Evolutionary conservation across 345 rosid genomes (phyloP).

Genomic region (Microthlaspi erraticum): DNA sequence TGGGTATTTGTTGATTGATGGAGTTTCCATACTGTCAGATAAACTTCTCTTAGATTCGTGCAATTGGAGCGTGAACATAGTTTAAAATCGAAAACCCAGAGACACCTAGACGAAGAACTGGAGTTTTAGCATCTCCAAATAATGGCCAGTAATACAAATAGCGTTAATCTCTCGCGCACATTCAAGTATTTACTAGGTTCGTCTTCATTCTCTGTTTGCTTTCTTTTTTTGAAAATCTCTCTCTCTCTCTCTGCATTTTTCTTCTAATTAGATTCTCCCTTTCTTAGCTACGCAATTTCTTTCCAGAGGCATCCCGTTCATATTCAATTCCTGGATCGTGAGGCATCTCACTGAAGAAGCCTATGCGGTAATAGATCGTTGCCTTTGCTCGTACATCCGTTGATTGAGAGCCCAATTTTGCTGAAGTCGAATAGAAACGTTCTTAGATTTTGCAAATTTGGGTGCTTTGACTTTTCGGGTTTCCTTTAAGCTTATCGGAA

Average conservation of each 20-base stretch:
- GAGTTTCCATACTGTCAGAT: slow-evolving; percentile 1
- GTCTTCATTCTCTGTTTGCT: slow-evolving; percentile 3
- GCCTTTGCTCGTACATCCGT: background rate
- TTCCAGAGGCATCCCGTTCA: slow-evolving; percentile 87
- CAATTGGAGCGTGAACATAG: background rate
- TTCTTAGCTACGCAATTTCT: slow-evolving; percentile 73
- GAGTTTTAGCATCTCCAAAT: slow-evolving; percentile 32
- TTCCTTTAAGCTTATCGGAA: background rate
- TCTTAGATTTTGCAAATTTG: slow-evolving; percentile 27
- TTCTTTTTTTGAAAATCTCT: background rate
- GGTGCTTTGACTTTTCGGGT: slow-evolving; percentile 3
- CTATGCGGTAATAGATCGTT: slow-evolving; percentile 64
- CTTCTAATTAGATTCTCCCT: background rate
- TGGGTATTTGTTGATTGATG: background rate
- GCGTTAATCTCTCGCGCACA: slow-evolving; percentile 59
- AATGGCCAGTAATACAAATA: slow-evolving; percentile 40
- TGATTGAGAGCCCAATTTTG: slow-evolving; percentile 8
- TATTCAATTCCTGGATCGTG: slow-evolving; percentile 88
- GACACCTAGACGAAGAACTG: background rate
- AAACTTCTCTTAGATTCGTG: background rate
- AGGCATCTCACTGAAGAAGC: slow-evolving; percentile 74
- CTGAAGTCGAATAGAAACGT: background rate
- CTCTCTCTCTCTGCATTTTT: background rate
- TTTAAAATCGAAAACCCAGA: slow-evolving; percentile 9
- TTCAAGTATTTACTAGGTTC: slow-evolving; percentile 68